Evolutionary conservation across 768 basidiomycete species (phyloP).

Genomic region (Naganishia antarctica): DNA sequence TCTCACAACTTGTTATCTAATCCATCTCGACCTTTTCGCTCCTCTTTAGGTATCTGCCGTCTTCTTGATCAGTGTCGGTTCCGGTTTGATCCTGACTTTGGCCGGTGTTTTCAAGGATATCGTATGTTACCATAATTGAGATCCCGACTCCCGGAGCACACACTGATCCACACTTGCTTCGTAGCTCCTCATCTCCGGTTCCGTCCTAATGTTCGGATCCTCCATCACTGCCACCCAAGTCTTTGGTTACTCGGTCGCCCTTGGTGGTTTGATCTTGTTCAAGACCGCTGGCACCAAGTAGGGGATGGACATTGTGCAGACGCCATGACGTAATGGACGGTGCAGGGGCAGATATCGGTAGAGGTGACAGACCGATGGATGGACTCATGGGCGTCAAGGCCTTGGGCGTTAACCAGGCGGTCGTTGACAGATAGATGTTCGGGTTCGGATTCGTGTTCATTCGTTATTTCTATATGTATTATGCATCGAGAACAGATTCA

Average conservation of each 20-base stretch:
- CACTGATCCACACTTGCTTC: neutral
- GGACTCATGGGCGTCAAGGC: too few relatives aligned
- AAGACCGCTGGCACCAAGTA: conserved; percentile 57
- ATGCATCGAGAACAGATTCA: too few relatives aligned
- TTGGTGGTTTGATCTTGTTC: conserved; percentile 77
- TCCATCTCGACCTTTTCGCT: neutral
- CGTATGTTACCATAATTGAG: conserved; percentile 32
- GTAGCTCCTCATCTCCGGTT: conserved; percentile 76
- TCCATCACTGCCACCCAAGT: conserved; percentile 76
- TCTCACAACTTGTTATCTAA: neutral
- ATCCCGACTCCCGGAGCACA: neutral
- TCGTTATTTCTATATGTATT: too few relatives aligned
- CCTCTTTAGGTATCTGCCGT: conserved; percentile 68
- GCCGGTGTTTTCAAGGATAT: conserved; percentile 86
- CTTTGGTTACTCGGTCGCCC: conserved; percentile 72
- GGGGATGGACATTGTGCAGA: conserved; percentile 21
- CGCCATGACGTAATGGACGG: too few relatives aligned
- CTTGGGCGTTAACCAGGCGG: too few relatives aligned
- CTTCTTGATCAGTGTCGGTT: conserved; percentile 83
- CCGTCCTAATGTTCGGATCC: conserved; percentile 78
- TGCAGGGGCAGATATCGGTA: too few relatives aligned
- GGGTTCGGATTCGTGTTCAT: too few relatives aligned
- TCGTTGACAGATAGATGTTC: too few relatives aligned
- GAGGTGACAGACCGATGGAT: too few relatives aligned
- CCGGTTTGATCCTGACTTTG: conserved; percentile 73